Base-by-base conservation (phyloP, 31 red algal species). In the Asparagopsis taxiformis region DNA sequence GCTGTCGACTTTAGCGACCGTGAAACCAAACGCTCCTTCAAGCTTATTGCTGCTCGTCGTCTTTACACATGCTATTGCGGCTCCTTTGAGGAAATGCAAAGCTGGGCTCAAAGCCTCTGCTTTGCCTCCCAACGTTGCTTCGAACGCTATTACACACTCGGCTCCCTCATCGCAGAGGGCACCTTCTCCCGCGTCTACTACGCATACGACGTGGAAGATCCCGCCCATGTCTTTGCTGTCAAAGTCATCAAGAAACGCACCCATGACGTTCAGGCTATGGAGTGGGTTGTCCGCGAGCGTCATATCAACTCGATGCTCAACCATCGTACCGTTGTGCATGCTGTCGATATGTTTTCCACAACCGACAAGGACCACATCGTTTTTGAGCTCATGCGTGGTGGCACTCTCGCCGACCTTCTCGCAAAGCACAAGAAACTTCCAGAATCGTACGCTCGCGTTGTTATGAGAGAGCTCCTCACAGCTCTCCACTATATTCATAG, bases 341-440 rank as follows among this genome's bases (percentile, higher is more conserved):
- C 91, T 32, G 62, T 88, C 62, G 82, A 94, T 59, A 82, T 94
- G 50, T 94, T 94, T 65, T 78, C 85, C 21, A 94, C 75, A 16
- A 35, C 65, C 38, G 72, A 80, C 25, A 71, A 68, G 59, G 73
- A 88, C 33, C 72, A 88, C 51, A 50, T 94, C 7, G 82, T 94
- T 11, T 72, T 94, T 37, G 91, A 94, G 59, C 67, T 74, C 59
- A 94, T 94, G 91, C 63, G 70, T 36, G 91, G 91, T 1, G 91
- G 91, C 17, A 87, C 78, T 61, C 79, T 96, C 9, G 72, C 69
- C 65, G 80, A 96, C 53, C 60, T 79, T 23, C 65, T 96, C 0
- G 58, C 55, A 41, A 84, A 67, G 31, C 65, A 75, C 20, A 57
- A 69, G 17, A 21, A 30, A 5, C 76, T 96, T 31, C 60, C 68